Evolutionary conservation across 2,329 filamentous ascomycete species (phyloP).

Genomic region (Claviceps capensis): DNA sequence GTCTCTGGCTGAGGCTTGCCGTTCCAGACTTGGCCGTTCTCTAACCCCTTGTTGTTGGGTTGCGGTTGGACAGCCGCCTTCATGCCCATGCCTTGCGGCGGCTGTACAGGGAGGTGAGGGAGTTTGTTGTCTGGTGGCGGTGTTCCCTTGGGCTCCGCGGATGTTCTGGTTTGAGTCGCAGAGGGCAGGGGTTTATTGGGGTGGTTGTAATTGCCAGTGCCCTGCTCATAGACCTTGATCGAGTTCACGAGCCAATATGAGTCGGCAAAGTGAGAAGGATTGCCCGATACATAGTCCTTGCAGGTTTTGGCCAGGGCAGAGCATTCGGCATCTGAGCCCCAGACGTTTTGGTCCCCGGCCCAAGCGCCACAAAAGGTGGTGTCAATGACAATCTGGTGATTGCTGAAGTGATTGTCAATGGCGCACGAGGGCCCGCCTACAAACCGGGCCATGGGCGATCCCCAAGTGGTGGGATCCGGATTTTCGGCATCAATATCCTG

Average conservation of each 20-base stretch:
- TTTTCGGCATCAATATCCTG: conserved; percentile 42
- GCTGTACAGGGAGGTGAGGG: neutral
- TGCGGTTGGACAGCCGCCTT: neutral
- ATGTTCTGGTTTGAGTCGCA: neutral
- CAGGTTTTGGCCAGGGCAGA: conserved; percentile 49
- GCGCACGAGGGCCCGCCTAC: conserved; percentile 52
- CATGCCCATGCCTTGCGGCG: neutral
- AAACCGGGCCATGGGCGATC: conserved; percentile 54
- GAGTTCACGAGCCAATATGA: conserved; percentile 69
- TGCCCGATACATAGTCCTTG: conserved; percentile 54
- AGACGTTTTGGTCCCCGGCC: conserved; percentile 52
- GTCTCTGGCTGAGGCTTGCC: neutral
- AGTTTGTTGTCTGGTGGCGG: no score
- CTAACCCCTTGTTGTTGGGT: neutral
- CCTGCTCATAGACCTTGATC: conserved; percentile 44
- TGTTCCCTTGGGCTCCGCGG: neutral
- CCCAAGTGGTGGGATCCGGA: conserved; percentile 58
- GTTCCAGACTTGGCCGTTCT: conserved; percentile 1
- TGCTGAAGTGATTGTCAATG: conserved; percentile 53
- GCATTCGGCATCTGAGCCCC: conserved; percentile 44
- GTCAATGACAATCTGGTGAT: conserved; percentile 67
- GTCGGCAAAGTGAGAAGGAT: conserved; percentile 56
- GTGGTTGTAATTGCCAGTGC: neutral
- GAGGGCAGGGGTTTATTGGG: neutral
- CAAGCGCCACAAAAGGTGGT: conserved; percentile 81